phyloP scores from a whole-genome alignment of 2,329 filamentous ascomycete species.

The Penicillium hordei region DNA sequence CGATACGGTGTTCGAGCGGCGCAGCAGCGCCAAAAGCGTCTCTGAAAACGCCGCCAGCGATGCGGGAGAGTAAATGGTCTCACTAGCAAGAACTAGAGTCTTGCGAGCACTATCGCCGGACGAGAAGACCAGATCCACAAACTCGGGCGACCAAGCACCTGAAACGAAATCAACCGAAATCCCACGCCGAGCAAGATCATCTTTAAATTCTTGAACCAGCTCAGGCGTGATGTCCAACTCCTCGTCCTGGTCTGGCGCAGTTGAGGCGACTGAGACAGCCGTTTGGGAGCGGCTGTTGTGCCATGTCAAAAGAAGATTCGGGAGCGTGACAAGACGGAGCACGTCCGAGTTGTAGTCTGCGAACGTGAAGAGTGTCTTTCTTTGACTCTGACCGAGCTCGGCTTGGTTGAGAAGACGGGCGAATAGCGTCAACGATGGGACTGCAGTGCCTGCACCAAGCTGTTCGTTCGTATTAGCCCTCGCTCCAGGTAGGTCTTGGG shows the following conservation, averaged over 20 bases:
- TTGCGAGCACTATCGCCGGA: conserved; percentile 39
- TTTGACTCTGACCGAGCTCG: conserved; percentile 5
- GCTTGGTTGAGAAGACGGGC: conserved; percentile 48
- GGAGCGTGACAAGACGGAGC: conserved; percentile 59
- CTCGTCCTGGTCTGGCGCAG: conserved; percentile 21
- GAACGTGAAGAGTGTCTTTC: conserved; percentile 53
- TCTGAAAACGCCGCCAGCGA: conserved; percentile 57
- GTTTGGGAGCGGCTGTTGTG: conserved; percentile 26
- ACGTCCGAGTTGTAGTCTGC: conserved; percentile 64
- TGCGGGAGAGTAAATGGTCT: conserved; percentile 63
- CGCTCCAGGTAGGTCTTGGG: background rate
- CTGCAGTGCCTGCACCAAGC: conserved; percentile 63
- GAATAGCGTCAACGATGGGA: conserved; percentile 58
- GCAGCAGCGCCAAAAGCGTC: conserved; percentile 53
- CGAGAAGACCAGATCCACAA: conserved; percentile 46
- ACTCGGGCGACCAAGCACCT: conserved; percentile 57
- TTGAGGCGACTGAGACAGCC: background rate
- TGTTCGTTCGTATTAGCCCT: conserved; percentile 25
- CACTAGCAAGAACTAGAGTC: conserved; percentile 58
- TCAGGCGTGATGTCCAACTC: conserved; percentile 52
- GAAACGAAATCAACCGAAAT: conserved; percentile 59
- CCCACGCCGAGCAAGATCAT: conserved; percentile 40
- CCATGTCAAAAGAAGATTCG: conserved; percentile 61
- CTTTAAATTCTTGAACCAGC: conserved; percentile 48
- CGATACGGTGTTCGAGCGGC: conserved; percentile 29